Conservation (phyloP, 2,329 filamentous ascomycete genomes). For the Fusarium succisae region DNA sequence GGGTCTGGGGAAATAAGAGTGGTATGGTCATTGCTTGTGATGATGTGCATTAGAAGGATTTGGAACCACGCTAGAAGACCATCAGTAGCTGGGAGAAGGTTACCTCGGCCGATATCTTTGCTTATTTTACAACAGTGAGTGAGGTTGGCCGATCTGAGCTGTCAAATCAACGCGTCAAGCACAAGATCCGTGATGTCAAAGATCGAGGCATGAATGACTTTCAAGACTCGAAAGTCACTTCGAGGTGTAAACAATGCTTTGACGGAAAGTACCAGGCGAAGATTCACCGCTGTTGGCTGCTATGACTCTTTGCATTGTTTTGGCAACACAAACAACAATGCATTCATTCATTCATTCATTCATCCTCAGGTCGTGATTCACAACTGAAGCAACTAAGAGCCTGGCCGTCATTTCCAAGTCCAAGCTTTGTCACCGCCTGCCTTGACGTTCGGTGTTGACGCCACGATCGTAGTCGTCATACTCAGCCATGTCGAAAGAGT, state of each 20-base stretch:
- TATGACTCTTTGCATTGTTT: background rate
- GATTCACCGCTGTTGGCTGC: background rate
- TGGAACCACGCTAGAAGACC: conserved; percentile 24
- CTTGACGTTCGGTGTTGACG: conserved; percentile 5
- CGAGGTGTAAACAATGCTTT: background rate
- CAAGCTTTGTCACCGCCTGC: conserved; percentile 7
- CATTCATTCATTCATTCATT: background rate
- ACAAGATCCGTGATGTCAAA: background rate
- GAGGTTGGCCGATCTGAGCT: background rate
- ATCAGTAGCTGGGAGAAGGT: background rate
- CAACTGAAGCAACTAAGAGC: background rate
- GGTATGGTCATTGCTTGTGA: conserved; percentile 12
- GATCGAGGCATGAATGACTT: background rate
- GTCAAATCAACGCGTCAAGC: background rate
- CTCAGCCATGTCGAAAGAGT: background rate
- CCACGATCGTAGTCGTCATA: conserved; percentile 3
- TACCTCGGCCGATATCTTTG: background rate
- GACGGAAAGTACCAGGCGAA: background rate
- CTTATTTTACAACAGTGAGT: background rate
- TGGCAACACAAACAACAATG: background rate
- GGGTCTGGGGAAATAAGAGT: conserved; percentile 24
- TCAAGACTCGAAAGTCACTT: background rate
- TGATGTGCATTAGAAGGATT: conserved; percentile 30
- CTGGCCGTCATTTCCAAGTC: conserved; percentile 1
- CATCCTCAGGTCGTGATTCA: background rate